phyloP scores from a whole-genome alignment of 2,329 filamentous ascomycete species.

The Xenoacremonium recifei region DNA sequence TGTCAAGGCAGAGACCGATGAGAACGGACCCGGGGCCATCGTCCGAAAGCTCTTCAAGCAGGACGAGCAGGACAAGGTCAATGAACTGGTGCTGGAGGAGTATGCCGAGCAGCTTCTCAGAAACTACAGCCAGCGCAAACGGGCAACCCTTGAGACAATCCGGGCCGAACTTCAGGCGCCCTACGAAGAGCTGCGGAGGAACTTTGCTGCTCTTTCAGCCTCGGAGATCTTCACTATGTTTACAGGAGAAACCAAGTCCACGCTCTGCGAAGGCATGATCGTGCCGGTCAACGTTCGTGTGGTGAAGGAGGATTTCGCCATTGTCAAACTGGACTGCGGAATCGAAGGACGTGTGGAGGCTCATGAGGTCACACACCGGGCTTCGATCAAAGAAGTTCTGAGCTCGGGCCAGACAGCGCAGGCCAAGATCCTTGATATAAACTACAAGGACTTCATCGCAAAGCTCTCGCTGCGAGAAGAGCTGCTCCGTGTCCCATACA shows the following conservation, averaged over 20 bases:
- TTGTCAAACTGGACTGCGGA: slow-evolving; percentile 90
- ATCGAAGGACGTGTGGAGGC: slow-evolving; percentile 86
- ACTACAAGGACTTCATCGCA: slow-evolving; percentile 79
- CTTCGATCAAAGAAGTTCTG: slow-evolving; percentile 71
- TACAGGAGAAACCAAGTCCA: slow-evolving; percentile 86
- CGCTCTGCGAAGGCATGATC: slow-evolving; percentile 86
- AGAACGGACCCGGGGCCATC: slow-evolving; percentile 85
- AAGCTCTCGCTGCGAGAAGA: slow-evolving; percentile 85
- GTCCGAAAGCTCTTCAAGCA: slow-evolving; percentile 94
- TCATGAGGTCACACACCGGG: slow-evolving; percentile 74
- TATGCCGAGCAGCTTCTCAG: slow-evolving; percentile 94
- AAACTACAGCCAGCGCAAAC: slow-evolving; percentile 91
- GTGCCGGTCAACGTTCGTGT: slow-evolving; percentile 85
- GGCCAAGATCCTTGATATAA: slow-evolving; percentile 83
- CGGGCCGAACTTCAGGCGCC: slow-evolving; percentile 88
- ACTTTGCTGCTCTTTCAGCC: slow-evolving; percentile 66
- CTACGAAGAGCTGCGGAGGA: slow-evolving; percentile 88
- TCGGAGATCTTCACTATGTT: slow-evolving; percentile 95
- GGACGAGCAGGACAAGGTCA: slow-evolving; percentile 90
- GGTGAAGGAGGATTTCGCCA: slow-evolving; percentile 88
- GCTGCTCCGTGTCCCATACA: slow-evolving; percentile 70
- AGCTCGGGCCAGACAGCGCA: slow-evolving; percentile 79
- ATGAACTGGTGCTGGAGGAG: slow-evolving; percentile 93
- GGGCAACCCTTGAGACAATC: slow-evolving; percentile 93
- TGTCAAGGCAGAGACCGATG: slow-evolving; percentile 89